phyloP scores from a whole-genome alignment of 129 eudicot genomes.

The Chrysanthemum makinoi region DNA sequence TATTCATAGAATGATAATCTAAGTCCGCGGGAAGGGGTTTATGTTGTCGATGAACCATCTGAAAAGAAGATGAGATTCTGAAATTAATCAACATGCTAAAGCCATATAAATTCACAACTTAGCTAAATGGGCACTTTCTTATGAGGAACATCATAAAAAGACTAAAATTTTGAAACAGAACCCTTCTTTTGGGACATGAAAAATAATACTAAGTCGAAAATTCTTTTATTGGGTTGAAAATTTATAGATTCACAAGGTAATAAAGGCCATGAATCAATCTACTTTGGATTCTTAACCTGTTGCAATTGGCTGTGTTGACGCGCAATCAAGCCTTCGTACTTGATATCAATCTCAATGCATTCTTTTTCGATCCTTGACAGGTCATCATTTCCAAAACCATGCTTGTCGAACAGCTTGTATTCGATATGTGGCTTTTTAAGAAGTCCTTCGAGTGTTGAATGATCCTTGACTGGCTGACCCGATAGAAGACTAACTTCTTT shows the following conservation, averaged over 20 bases:
- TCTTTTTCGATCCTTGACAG: conserved; percentile 77
- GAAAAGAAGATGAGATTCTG: conserved; percentile 16
- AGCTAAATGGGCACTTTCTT: not conserved
- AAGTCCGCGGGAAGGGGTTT: conserved; percentile 78
- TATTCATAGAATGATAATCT: conserved; percentile 74
- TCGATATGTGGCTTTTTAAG: conserved; percentile 82
- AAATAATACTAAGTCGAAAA: not conserved
- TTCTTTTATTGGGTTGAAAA: not conserved
- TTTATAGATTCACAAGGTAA: not conserved
- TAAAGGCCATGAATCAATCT: not conserved
- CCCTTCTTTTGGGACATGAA: not conserved
- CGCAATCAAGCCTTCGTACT: conserved; percentile 86
- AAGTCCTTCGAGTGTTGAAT: conserved; percentile 74
- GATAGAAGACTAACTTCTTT: conserved; percentile 63
- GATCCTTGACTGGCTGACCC: conserved; percentile 77
- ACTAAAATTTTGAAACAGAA: not conserved
- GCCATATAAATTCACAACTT: not conserved
- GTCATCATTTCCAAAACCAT: conserved; percentile 72
- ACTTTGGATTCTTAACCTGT: conserved; percentile 50
- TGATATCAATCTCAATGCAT: conserved; percentile 92
- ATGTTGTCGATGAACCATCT: conserved; percentile 94
- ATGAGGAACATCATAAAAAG: not conserved
- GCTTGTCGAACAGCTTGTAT: conserved; percentile 80
- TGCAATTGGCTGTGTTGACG: conserved; percentile 86
- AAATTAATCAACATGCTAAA: not conserved